These are phyloP conservation scores for Metarhizium rileyi DNA, from an alignment of 2,329 filamentous ascomycete species.

Conservation along the genomic window DNA sequence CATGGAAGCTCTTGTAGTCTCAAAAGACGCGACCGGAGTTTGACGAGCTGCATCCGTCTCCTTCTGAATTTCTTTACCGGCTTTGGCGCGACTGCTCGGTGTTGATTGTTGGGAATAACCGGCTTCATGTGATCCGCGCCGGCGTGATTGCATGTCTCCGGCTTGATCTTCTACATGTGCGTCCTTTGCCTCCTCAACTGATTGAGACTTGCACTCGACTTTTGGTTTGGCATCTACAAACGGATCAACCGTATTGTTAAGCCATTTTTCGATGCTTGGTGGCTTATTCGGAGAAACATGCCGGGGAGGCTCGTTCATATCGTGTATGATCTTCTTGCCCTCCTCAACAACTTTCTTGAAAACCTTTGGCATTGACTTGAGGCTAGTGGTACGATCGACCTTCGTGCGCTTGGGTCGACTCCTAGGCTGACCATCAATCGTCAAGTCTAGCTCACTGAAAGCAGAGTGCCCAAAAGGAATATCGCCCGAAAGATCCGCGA, in stretches of 20 bases:
- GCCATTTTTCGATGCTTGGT: slow-evolving; percentile 56
- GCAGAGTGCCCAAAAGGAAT: slow-evolving; percentile 57
- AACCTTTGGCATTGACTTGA: slow-evolving; percentile 52
- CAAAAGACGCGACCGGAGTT: slow-evolving; percentile 11
- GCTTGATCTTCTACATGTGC: not conserved
- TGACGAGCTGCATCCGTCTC: not conserved
- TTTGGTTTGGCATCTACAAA: slow-evolving; percentile 37
- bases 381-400: slow-evolving; percentile 44
- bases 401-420: slow-evolving; percentile 33
- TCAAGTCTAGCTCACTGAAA: slow-evolving; percentile 54
- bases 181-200: not conserved
- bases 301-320: slow-evolving; percentile 46
- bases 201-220: not conserved
- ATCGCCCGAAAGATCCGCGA: slow-evolving; percentile 46
- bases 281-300: slow-evolving; percentile 43
- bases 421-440: slow-evolving; percentile 36
- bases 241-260: slow-evolving; percentile 52
- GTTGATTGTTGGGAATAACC: slow-evolving; percentile 1
- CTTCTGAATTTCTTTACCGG: slow-evolving; percentile 6
- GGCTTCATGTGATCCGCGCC: slow-evolving; percentile 3
- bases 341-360: slow-evolving; percentile 55
- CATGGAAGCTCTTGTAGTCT: slow-evolving; percentile 16
- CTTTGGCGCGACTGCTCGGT: not conserved
- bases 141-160: not conserved
- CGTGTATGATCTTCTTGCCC: slow-evolving; percentile 55